A percentile compares a stretch with the other conserved stretches of the same genome.
Conservation (phyloP, 1,139 yeast genomes). For the Pichia inconspicua region DNA sequence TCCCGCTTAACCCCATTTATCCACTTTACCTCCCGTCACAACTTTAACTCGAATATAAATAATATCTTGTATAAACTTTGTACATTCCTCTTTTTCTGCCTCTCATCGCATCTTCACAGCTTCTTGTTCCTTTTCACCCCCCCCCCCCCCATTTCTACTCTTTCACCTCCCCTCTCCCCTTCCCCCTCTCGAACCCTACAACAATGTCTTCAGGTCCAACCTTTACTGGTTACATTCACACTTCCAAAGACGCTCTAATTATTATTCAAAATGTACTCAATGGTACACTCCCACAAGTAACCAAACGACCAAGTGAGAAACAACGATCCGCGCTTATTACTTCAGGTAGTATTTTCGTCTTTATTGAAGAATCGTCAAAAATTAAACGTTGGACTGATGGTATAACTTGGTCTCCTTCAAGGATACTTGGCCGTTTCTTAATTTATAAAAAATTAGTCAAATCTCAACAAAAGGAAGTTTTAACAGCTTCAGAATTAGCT, state of each 20-base stretch:
- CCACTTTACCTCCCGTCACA: background rate
- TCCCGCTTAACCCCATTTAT: no score
- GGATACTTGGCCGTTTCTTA: slow-evolving; percentile 76
- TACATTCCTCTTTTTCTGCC: no score
- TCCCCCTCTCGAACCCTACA: no score
- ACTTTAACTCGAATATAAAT: no score
- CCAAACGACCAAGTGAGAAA: slow-evolving; percentile 74
- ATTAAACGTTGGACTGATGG: slow-evolving; percentile 96
- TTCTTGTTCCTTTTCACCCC: no score
- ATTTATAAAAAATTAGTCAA: slow-evolving; percentile 75
- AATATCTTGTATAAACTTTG: no score
- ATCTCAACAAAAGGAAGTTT: slow-evolving; percentile 25
- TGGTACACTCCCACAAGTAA: slow-evolving; percentile 54
- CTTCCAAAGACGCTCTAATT: slow-evolving; percentile 75
- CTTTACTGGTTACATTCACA: slow-evolving; percentile 68
- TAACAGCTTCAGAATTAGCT: slow-evolving; percentile 13
- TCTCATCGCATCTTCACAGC: no score
- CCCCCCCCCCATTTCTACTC: no score
- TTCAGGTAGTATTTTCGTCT: slow-evolving; percentile 79
- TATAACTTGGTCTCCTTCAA: slow-evolving; percentile 82
- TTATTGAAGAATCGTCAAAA: slow-evolving; percentile 74
- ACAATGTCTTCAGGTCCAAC: slow-evolving; percentile 35
- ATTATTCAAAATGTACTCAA: slow-evolving; percentile 73
- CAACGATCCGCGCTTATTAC: slow-evolving; percentile 60
- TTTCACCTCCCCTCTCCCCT: no score